Percentiles rank a stretch among this genome's conserved stretches.
These are phyloP conservation scores for Crithidia bombi DNA, from an alignment of 208 protist genomes.

Conservation along the genomic window DNA sequence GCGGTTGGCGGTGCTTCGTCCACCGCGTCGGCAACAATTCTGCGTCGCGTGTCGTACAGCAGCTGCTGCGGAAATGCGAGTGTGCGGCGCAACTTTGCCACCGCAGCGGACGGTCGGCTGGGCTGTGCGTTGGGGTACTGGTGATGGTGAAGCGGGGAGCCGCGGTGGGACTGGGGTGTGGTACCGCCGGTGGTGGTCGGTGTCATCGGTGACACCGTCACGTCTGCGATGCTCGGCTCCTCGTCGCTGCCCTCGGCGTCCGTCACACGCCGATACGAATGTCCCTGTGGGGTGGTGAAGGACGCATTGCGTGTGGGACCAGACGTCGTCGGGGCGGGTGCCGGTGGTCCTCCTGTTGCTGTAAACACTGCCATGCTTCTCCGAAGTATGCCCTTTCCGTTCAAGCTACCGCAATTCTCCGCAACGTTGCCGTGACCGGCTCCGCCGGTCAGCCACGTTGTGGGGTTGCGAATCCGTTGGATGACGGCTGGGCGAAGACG, in stretches of 20 bases:
- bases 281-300: not conserved
- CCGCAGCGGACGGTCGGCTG: not conserved
- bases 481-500: slow-evolving; percentile 61
- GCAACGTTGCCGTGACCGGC: not conserved
- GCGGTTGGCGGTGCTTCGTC: slow-evolving; percentile 17
- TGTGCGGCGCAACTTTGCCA: not conserved
- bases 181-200: slow-evolving; percentile 9
- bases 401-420: not conserved
- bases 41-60: no score
- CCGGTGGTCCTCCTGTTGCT: no score
- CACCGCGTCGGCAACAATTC: no score
- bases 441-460: slow-evolving; percentile 11
- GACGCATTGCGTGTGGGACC: not conserved
- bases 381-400: no score
- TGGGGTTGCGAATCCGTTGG: slow-evolving; percentile 47
- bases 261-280: not conserved
- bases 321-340: no score
- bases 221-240: slow-evolving; percentile 28
- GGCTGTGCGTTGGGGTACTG: not conserved
- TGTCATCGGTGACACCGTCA: slow-evolving; percentile 43
- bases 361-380: not conserved
- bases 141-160: not conserved
- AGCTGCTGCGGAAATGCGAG: not conserved
- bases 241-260: slow-evolving; percentile 10
- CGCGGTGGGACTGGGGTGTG: slow-evolving; percentile 16